Evolutionary conservation across 129 eudicot genomes (phyloP).

Genomic region (Chrysanthemum seticuspe): DNA sequence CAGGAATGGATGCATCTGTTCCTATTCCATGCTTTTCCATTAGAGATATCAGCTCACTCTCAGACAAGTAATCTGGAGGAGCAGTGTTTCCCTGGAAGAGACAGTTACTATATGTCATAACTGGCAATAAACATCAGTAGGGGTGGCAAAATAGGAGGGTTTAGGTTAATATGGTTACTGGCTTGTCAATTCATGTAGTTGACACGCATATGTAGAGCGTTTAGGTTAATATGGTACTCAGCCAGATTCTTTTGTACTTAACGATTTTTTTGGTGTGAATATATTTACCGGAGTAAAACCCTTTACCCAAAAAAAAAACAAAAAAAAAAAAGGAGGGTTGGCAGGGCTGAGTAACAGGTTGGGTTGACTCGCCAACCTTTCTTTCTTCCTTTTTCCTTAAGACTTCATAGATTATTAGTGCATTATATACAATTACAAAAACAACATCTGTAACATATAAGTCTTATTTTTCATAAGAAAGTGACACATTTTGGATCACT

Average conservation of each 20-base stretch:
- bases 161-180: no score
- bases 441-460: not conserved
- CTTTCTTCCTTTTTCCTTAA: not conserved
- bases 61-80: slow-evolving; percentile 88
- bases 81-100: slow-evolving; percentile 66
- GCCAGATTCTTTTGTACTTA: no score
- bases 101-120: slow-evolving; percentile 8
- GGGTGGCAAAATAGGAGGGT: not conserved
- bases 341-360: not conserved
- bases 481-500: not conserved
- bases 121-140: not conserved
- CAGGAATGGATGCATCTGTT: slow-evolving; percentile 95
- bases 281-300: no score
- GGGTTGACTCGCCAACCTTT: not conserved
- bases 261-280: no score
- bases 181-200: no score
- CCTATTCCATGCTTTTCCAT: slow-evolving; percentile 98
- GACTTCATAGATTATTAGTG: not conserved
- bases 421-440: not conserved
- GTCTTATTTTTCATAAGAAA: not conserved
- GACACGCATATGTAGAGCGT: no score
- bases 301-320: no score
- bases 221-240: no score
- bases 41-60: slow-evolving; percentile 86
- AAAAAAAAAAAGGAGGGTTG: not conserved